Base-by-base conservation (phyloP, 768 basidiomycete species). In the Postia placenta region DNA sequence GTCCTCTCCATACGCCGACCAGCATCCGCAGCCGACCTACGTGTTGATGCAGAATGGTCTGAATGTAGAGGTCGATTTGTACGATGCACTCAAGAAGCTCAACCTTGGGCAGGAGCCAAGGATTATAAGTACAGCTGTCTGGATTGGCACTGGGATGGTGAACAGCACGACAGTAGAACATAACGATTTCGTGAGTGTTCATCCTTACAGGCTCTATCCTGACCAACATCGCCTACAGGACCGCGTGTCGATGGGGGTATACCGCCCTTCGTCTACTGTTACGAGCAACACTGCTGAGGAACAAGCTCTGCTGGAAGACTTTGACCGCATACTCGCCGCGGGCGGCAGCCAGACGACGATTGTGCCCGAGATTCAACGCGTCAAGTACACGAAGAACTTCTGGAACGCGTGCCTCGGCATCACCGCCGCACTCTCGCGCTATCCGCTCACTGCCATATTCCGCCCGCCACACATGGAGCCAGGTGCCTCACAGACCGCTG, bases 21-120 rank as follows among this genome's bases (percentile, higher is more conserved):
- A 58, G 39, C 67, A 71, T 52, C 54, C 69, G 4, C 79, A 82
- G 56, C 82, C 82, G 1, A 75, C 72, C 1, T 82, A 81, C 58
- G 78, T 82, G 2, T 60, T 86, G 11, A 55, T 84, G 42, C 81
- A 89, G 69, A 90, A 90, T 60, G 86, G 87, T 5, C 66, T 91
- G 3, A 79, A 78, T 30, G 79, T 87, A 11, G 87, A 89, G 59
- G 68, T 64, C 27, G 84, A 85, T 48, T 68, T 87, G 19, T 84
- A 85, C 60, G 57, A 74, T 9, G 73, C 80, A 1, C 48, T 80
- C 11, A 69, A 67, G 49, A 52, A 59, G 7, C 63, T 79, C n/a
- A 63, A 60, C 5, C 63, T 65, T 33, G 67, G 68, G 3, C 65
- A 71, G 6, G 57, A 67, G 22, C 80, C 81, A 0, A 74, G 61